Base-by-base conservation (phyloP, 306 rosid genomes). In the Hippophae gyantsensis region DNA sequence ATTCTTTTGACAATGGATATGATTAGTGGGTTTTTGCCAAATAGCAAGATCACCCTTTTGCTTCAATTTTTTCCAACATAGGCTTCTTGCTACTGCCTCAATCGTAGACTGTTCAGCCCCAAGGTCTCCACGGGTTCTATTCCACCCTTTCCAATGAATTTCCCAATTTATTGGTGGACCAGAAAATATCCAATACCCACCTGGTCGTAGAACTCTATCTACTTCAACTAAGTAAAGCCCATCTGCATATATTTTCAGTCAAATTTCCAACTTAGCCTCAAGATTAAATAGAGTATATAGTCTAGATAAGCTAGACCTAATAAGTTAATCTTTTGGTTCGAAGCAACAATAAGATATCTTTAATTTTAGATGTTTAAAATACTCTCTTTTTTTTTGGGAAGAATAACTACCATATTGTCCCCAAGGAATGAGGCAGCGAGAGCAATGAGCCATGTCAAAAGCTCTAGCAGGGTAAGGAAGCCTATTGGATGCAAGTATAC, bases 351-450 rank as follows among this genome's bases (percentile, higher is more conserved):
- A 18, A 0, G 18, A 18, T 18, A 18, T 18, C 18, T 18, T 18
- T 18, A 18, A 18, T 18, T 18, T 18, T 18, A 18, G 23, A 18
- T 18, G 23, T 0, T 18, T 18, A 18, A 18, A 18, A 18, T 18
- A 18, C 23, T 18, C 2, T 32, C 2, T 32, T 18, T 0, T 27
- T 27, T 27, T 9, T 47, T 10, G 6, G 12, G 0, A 9, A 32
- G 49, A 48, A 47, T 7, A 55, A 42, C 60, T 89, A 92, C 98
- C 97, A 14, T 67, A 13, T 13, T 75, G 74, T 68, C 84, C 86
- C 99, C 99, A 93, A 0, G 99, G 99, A 66, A 93, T 93, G 59
- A 93, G 99, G 75, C 99, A 93, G 42, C 99, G 95, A 9, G 99
- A 93, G 80, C 99, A 92, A 11, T 92, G 99, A 56, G 99, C 99